Conservation (phyloP, 2,329 filamentous ascomycete species). For the Fusarium sp. region DNA sequence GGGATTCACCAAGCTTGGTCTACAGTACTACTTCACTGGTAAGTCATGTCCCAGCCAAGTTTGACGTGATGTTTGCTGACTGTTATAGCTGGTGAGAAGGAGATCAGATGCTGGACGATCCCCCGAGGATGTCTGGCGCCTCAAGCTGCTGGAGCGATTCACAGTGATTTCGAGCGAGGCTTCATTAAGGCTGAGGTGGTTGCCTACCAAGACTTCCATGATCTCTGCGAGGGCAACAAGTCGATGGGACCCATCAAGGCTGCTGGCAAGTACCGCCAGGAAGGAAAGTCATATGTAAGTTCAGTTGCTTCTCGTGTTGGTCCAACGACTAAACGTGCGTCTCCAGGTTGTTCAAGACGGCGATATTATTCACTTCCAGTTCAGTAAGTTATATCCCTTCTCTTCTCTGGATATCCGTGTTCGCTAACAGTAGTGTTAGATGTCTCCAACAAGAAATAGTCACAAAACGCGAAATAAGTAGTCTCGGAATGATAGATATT, state of each 20-base stretch:
- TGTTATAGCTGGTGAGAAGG: conserved; percentile 56
- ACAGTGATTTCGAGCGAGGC: conserved; percentile 57
- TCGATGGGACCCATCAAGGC: conserved; percentile 60
- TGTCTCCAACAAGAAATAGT: conserved; percentile 6
- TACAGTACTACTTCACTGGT: conserved; percentile 60
- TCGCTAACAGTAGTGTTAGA: background rate
- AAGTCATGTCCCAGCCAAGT: background rate
- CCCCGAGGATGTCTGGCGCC: conserved; percentile 53
- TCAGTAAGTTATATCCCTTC: conserved; percentile 50
- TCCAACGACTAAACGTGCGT: conserved; percentile 31
- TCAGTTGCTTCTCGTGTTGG: background rate
- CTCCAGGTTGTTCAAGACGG: conserved; percentile 56
- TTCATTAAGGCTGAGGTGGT: conserved; percentile 62
- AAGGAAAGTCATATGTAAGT: conserved; percentile 58
- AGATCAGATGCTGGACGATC: conserved; percentile 59
- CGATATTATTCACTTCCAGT: conserved; percentile 59
- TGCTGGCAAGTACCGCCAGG: conserved; percentile 58
- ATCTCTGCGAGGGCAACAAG: conserved; percentile 57
- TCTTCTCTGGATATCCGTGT: too few relatives aligned
- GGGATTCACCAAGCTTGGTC: conserved; percentile 57
- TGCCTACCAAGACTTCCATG: conserved; percentile 58
- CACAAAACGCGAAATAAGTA: background rate
- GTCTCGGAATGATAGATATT: background rate
- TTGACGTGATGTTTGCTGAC: conserved; percentile 7
- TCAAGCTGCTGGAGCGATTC: conserved; percentile 57